Percentiles rank a stretch among this genome's conserved stretches.
Conservation (phyloP, 495 filamentous ascomycete species). For the Trichoderma erinaceum region DNA sequence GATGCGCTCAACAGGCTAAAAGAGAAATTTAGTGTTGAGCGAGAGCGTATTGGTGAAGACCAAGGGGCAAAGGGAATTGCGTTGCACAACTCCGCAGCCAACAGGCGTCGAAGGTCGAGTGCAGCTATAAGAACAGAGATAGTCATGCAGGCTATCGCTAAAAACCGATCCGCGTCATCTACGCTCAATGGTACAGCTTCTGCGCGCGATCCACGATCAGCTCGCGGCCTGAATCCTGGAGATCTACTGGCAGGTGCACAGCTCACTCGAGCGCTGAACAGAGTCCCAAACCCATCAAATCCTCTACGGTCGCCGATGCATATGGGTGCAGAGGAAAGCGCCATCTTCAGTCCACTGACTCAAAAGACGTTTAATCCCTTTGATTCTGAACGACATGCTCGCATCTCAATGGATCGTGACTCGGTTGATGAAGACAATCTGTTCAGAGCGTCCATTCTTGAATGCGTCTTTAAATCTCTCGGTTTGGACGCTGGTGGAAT, state of each 20-base stretch:
- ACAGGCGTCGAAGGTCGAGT: conserved; percentile 63
- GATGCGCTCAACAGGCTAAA: conserved; percentile 79
- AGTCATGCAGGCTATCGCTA: conserved; percentile 58
- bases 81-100: conserved; percentile 68
- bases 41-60: conserved; percentile 75
- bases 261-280: conserved; percentile 48
- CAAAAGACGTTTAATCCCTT: conserved; percentile 55
- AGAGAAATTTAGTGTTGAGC: conserved; percentile 83
- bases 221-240: conserved; percentile 56
- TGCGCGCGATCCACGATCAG: conserved; percentile 30
- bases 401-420: conserved; percentile 57
- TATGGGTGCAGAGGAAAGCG: conserved; percentile 9
- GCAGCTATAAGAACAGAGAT: conserved; percentile 76
- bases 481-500: conserved; percentile 67
- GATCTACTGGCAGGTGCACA: conserved; percentile 79
- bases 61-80: conserved; percentile 92
- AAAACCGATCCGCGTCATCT: conserved; percentile 31
- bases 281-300: neutral
- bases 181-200: conserved; percentile 20
- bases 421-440: conserved; percentile 76
- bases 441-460: conserved; percentile 84
- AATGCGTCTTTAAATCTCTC: conserved; percentile 93
- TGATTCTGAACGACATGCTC: conserved; percentile 46
- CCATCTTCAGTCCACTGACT: conserved; percentile 49
- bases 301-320: neutral